Evolutionary conservation across 352 stramenopile species (phyloP).

Genomic region (Globisporangium carolinianum): DNA sequence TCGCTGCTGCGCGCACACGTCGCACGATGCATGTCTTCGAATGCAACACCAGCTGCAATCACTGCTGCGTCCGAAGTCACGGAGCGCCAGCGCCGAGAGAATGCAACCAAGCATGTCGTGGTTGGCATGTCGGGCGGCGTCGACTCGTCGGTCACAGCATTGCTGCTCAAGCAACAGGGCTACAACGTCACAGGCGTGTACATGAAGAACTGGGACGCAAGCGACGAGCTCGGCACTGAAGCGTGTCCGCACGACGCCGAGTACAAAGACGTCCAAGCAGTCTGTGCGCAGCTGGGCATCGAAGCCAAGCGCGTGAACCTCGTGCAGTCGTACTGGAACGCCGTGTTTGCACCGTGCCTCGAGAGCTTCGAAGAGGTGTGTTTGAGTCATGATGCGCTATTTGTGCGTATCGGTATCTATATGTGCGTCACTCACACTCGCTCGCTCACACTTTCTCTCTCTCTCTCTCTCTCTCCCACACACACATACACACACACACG

Average conservation of each 20-base stretch:
- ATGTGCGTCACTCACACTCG: neutral
- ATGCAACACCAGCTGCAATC: neutral
- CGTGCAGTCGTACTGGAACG: slow-evolving; percentile 96
- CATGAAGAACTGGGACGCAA: slow-evolving; percentile 99
- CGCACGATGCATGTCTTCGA: neutral
- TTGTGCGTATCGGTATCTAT: too few relatives aligned
- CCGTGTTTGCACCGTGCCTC: slow-evolving; percentile 96
- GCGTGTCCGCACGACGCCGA: slow-evolving; percentile 89
- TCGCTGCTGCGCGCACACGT: neutral
- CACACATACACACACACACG: too few relatives aligned
- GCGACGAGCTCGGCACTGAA: slow-evolving; percentile 85
- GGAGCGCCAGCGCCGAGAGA: slow-evolving; percentile 3
- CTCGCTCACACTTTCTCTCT: neutral
- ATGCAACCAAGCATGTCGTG: slow-evolving; percentile 72
- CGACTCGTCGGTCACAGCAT: slow-evolving; percentile 94
- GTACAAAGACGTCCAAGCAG: slow-evolving; percentile 88
- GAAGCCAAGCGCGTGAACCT: slow-evolving; percentile 83
- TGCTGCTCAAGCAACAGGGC: slow-evolving; percentile 88
- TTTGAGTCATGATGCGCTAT: too few relatives aligned
- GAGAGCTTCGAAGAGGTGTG: slow-evolving; percentile 67
- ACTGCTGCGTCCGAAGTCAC: neutral
- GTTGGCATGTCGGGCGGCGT: slow-evolving; percentile 98
- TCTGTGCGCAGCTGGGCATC: slow-evolving; percentile 91
- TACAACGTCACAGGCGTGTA: slow-evolving; percentile 94
- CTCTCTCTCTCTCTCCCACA: too few relatives aligned